Conservation (phyloP, 176 grass and related monocot species). For the Raddia distichophylla region DNA sequence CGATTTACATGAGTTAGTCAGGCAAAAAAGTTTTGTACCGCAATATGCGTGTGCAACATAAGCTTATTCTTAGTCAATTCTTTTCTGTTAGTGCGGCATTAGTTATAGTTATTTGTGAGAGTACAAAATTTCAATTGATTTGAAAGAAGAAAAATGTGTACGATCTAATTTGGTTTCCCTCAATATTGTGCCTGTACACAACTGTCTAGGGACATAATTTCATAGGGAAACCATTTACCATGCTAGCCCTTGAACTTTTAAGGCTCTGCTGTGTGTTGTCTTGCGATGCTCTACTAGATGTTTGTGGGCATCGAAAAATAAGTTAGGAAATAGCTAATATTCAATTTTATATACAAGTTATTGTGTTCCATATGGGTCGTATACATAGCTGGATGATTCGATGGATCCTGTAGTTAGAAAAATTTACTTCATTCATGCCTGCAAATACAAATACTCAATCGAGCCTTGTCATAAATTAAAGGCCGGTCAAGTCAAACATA, state of each 20-base stretch:
- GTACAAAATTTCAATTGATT: slow-evolving; percentile 45
- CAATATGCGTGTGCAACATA: slow-evolving; percentile 69
- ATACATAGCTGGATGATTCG: no score
- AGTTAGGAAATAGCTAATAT: not conserved
- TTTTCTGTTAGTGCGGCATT: slow-evolving; percentile 42
- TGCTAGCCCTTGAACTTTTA: not conserved
- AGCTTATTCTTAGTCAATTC: not conserved
- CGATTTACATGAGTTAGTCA: slow-evolving; percentile 91
- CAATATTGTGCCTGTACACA: no score
- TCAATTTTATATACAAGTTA: no score
- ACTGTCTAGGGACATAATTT: not conserved
- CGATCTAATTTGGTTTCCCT: not conserved
- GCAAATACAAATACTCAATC: not conserved
- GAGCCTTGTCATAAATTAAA: not conserved
- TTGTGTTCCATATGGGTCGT: no score
- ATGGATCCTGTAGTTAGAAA: no score
- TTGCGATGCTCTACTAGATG: not conserved
- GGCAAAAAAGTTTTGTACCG: slow-evolving; percentile 65
- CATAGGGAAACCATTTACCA: not conserved
- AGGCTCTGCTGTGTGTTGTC: not conserved
- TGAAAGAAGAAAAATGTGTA: not conserved
- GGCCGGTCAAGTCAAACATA: slow-evolving; percentile 38
- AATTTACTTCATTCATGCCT: not conserved
- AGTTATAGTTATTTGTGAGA: slow-evolving; percentile 47
- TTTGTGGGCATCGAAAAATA: not conserved